Conservation (phyloP, 2,329 filamentous ascomycete species). For the Alternaria infectoria region DNA sequence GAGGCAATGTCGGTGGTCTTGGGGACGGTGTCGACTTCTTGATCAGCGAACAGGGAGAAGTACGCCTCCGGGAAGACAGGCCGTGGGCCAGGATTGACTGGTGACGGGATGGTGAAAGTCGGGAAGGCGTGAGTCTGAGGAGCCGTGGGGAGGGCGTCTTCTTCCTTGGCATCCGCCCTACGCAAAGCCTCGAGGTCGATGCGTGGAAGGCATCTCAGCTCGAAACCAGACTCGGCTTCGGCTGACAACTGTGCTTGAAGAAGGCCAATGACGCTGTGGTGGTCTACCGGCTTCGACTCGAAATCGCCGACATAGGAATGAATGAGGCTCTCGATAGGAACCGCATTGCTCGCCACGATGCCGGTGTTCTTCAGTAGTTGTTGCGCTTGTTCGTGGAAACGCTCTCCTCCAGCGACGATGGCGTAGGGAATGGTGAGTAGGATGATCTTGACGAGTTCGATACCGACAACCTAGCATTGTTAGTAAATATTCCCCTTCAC, state of each 20-base stretch:
- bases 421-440: constrained; percentile 92
- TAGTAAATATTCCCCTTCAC: constrained; percentile 8
- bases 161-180: constrained; percentile 63
- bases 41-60: constrained; percentile 87
- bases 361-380: constrained; percentile 92
- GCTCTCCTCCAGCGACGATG: constrained; percentile 53
- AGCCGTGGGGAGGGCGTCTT: constrained; percentile 55
- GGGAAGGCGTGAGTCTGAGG: constrained; percentile 79
- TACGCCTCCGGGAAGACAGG: constrained; percentile 91
- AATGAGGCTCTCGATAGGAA: constrained; percentile 82
- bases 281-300: constrained; percentile 66
- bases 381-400: constrained; percentile 69
- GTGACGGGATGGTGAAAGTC: constrained; percentile 73
- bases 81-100: constrained; percentile 74
- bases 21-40: constrained; percentile 89
- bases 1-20: constrained; percentile 76
- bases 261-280: constrained; percentile 77
- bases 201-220: constrained; percentile 68
- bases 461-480: constrained; percentile 60
- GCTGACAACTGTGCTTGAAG: constrained; percentile 84
- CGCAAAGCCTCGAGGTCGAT: constrained; percentile 53
- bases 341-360: constrained; percentile 87
- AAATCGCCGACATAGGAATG: constrained; percentile 77
- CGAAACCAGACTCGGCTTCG: constrained; percentile 78
- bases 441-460: constrained; percentile 96